A percentile compares a stretch with the other conserved stretches of the same genome.
phyloP scores from a whole-genome alignment of 2,329 filamentous ascomycete genomes.

The Trichocomaceae sp. region DNA sequence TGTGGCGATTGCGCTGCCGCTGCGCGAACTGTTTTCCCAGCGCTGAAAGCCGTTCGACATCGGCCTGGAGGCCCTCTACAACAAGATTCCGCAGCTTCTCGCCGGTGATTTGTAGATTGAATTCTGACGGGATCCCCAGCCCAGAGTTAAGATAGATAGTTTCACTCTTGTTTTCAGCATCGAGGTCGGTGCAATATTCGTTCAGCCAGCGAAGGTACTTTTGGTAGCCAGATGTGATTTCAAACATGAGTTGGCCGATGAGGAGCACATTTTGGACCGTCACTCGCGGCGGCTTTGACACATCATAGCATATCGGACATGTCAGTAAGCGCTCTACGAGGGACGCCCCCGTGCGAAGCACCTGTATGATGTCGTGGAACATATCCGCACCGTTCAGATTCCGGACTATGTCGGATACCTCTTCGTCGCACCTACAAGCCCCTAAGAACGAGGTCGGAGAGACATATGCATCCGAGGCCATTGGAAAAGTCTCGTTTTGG shows the following conservation, averaged over 20 bases:
- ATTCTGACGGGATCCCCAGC: neutral
- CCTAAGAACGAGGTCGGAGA: slow-evolving; percentile 17
- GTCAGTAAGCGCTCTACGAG: slow-evolving; percentile 19
- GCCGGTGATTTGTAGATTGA: slow-evolving; percentile 6
- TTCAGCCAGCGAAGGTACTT: slow-evolving; percentile 24
- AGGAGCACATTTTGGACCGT: slow-evolving; percentile 26
- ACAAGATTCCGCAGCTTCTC: slow-evolving; percentile 4
- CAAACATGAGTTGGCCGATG: slow-evolving; percentile 23
- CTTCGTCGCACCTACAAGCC: slow-evolving; percentile 21
- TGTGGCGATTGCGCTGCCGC: slow-evolving; percentile 23
- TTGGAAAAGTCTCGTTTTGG: too few species aligned
- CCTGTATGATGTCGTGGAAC: slow-evolving; percentile 17
- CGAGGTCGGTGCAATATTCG: slow-evolving; percentile 16
- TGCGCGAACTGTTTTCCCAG: slow-evolving; percentile 20
- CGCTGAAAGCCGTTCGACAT: slow-evolving; percentile 16
- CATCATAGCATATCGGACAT: slow-evolving; percentile 24
- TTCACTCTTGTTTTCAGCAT: slow-evolving; percentile 13
- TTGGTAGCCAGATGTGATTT: slow-evolving; percentile 22
- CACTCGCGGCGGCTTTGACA: slow-evolving; percentile 23
- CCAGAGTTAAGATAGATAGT: slow-evolving; percentile 4
- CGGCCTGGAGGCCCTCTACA: slow-evolving; percentile 12
- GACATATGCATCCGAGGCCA: slow-evolving; percentile 7
- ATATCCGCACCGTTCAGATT: slow-evolving; percentile 16
- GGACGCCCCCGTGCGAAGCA: slow-evolving; percentile 15
- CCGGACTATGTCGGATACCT: slow-evolving; percentile 15